A percentile compares a stretch with the other conserved stretches of the same genome.
Evolutionary conservation across 164 flowering plant species (phyloP).

Genomic region (Vitis riparia): DNA sequence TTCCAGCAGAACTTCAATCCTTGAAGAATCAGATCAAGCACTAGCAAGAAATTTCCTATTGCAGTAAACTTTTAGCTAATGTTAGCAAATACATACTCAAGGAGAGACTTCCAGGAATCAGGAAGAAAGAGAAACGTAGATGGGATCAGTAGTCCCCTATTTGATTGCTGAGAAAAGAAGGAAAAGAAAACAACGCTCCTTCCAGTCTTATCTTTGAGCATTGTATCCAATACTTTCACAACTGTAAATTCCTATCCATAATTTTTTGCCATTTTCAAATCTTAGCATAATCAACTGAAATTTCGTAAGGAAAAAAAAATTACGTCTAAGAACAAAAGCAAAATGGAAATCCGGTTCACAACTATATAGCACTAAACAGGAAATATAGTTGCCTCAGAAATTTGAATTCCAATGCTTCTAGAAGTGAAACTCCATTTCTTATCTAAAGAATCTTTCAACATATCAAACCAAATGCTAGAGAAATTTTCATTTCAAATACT

Average conservation of each 20-base stretch:
- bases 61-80: no score
- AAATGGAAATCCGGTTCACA: neutral
- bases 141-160: no score
- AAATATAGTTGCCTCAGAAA: neutral
- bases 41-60: no score
- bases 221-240: neutral
- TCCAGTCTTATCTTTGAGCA: neutral
- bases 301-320: neutral
- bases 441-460: neutral
- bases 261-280: neutral
- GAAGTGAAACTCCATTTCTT: neutral
- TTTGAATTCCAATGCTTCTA: neutral
- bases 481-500: neutral
- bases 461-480: neutral
- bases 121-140: no score
- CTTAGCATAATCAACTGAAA: neutral
- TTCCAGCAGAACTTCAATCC: no score
- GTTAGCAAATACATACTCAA: no score
- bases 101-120: no score
- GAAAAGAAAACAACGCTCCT: neutral
- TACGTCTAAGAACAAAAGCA: neutral
- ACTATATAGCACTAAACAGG: neutral
- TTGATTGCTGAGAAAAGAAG: no score
- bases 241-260: neutral
- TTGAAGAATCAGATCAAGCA: no score